Percentiles rank a stretch among this genome's conserved stretches.
Evolutionary conservation across 306 rosid genomes (phyloP).

Genomic region (Myrica gale): DNA sequence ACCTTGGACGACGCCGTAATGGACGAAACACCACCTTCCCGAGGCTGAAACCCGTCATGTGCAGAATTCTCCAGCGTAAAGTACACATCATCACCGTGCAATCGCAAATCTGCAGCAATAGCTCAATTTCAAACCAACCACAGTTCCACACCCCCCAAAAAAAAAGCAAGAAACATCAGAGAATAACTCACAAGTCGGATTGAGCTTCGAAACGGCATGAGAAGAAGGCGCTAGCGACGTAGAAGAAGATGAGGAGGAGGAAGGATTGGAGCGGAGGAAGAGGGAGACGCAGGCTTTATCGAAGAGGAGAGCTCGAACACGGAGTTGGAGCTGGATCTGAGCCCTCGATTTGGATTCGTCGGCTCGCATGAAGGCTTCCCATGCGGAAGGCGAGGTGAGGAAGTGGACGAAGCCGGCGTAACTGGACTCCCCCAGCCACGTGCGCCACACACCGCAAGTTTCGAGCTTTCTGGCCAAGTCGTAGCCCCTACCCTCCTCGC

Average conservation of each 20-base stretch:
- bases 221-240: constrained; percentile 22
- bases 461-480: constrained; percentile 80
- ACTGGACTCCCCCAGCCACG: constrained; percentile 77
- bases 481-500: constrained; percentile 84
- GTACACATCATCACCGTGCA: constrained; percentile 84
- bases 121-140: neutral
- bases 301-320: constrained; percentile 91
- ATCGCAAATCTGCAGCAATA: constrained; percentile 54
- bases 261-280: constrained; percentile 43
- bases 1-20: constrained; percentile 54
- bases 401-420: constrained; percentile 54
- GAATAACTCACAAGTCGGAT: constrained; percentile 49
- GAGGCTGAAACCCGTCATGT: constrained; percentile 45
- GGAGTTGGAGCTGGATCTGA: constrained; percentile 72
- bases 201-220: constrained; percentile 53
- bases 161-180: neutral
- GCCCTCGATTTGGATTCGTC: constrained; percentile 70
- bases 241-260: constrained; percentile 32
- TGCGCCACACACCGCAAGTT: constrained; percentile 61
- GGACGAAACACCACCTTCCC: constrained; percentile 39
- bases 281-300: constrained; percentile 80
- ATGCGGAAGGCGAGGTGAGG: constrained; percentile 67
- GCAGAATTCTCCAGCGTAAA: constrained; percentile 58
- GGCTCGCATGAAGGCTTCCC: constrained; percentile 73
- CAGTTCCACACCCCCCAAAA: neutral